Percentiles rank a stretch among this genome's conserved stretches.
Conservation (phyloP, 768 basidiomycete genomes). For the Collybiopsis luxurians region DNA sequence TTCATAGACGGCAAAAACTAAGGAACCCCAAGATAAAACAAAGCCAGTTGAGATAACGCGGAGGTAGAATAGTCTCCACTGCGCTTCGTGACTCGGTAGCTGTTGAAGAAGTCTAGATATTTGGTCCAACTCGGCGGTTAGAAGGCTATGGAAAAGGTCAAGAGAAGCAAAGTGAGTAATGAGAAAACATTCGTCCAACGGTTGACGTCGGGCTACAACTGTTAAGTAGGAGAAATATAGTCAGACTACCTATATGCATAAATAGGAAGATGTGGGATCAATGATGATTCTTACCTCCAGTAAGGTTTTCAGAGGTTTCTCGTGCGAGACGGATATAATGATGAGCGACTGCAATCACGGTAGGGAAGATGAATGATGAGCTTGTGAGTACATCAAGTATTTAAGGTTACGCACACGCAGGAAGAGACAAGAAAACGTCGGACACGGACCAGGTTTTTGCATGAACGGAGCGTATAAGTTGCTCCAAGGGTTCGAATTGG, state of each 20-base stretch:
- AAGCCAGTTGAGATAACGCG: too few species aligned
- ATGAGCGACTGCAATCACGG: conserved; percentile 1
- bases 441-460: background rate
- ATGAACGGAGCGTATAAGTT: background rate
- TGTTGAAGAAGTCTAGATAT: background rate
- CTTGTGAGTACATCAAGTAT: too few species aligned
- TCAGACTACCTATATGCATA: too few species aligned
- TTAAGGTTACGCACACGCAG: background rate
- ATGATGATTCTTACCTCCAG: background rate
- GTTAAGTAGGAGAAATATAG: too few species aligned
- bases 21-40: background rate
- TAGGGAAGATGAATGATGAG: too few species aligned
- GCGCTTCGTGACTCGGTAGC: too few species aligned
- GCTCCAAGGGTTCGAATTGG: background rate
- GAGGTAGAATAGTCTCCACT: too few species aligned
- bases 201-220: conserved; percentile 1
- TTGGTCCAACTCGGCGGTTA: background rate
- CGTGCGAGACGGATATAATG: background rate
- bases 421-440: background rate
- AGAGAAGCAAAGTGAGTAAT: background rate
- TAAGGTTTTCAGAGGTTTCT: background rate
- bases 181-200: background rate
- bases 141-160: background rate
- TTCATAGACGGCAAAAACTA: background rate
- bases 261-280: background rate